These are phyloP conservation scores for Lagenidium giganteum DNA, from an alignment of 352 stramenopile species.

Conservation along the genomic window DNA sequence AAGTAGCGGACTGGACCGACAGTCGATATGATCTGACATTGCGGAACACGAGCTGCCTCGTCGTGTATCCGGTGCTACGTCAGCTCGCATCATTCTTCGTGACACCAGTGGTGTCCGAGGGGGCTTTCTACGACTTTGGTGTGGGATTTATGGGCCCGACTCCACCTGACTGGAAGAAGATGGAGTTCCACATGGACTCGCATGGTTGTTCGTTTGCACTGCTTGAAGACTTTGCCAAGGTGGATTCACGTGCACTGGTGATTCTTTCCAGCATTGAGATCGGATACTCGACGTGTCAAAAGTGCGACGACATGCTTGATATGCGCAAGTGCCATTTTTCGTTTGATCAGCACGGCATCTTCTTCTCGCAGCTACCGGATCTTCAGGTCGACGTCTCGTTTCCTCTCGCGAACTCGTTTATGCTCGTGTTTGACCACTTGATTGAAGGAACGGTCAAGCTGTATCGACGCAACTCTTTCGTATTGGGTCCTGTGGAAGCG, in stretches of 20 bases:
- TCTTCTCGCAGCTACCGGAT: slow-evolving; percentile 83
- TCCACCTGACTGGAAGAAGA: slow-evolving; percentile 71
- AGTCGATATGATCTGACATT: slow-evolving; percentile 59
- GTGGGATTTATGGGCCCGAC: slow-evolving; percentile 61
- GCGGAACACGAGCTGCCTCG: slow-evolving; percentile 74
- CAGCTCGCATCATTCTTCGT: slow-evolving; percentile 67
- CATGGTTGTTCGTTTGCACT: slow-evolving; percentile 71
- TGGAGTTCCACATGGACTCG: slow-evolving; percentile 69
- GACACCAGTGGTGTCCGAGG: slow-evolving; percentile 34
- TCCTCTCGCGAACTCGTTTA: slow-evolving; percentile 75
- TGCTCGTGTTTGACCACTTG: slow-evolving; percentile 79
- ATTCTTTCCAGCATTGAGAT: slow-evolving; percentile 65
- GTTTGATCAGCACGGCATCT: slow-evolving; percentile 75
- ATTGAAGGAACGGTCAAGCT: slow-evolving; percentile 50
- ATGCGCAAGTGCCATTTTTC: slow-evolving; percentile 81
- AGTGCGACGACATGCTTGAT: slow-evolving; percentile 38
- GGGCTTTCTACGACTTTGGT: slow-evolving; percentile 47
- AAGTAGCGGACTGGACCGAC: slow-evolving; percentile 76
- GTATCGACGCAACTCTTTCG: slow-evolving; percentile 70
- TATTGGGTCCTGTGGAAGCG: slow-evolving; percentile 75
- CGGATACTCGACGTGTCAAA: slow-evolving; percentile 62
- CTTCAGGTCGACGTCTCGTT: slow-evolving; percentile 84
- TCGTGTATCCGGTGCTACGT: slow-evolving; percentile 63
- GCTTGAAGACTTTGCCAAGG: slow-evolving; percentile 74
- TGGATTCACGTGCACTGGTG: slow-evolving; percentile 66